Evolutionary conservation across 306 rosid species (phyloP), one percentile per base, ranked within the genome.

Genomic region (Rosa persica): DNA sequence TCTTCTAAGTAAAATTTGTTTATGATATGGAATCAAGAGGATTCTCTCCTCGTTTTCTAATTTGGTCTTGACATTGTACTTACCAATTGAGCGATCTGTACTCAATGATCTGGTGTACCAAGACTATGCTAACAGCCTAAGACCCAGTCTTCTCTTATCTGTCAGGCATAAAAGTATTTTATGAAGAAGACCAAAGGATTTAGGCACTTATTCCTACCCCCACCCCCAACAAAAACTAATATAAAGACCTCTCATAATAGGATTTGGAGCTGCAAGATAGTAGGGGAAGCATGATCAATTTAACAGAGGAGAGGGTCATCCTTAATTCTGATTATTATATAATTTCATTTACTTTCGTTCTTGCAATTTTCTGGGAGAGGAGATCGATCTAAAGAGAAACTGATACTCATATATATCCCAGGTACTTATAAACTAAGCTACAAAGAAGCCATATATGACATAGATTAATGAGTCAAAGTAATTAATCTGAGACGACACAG

Each of bases 401-500:
- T 62, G 67, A 12, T 25, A 22, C 34, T 60, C 67, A 12, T 25
- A 60, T 13, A 3, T 60, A 60, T 12, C 38, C 67, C 38, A 60
- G 67, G 67, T 60, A 60, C 17, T 25, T 12, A 60, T 25, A 60
- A 27, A 60, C 67, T 60, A 60, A 60, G 39, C 67, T 57, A 65
- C 23, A 65, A 36, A 65, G 44, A 16, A 30, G 6, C 42, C 67
- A 34, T 64, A 16, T 36, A 34, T 15, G 39, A 5, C 40, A 62
- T 62, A 62, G 7, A 34, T 16, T 13, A 15, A 34, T 64, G 69
- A 5, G 70, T 17, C 70, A 66, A 38, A 3, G 6, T 39, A 38
- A 8, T 17, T 17, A 17, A 38, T 19, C 43, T 66, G 15, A 62
- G 67, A 62, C 69, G 17, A 64, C 43, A 64, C 3, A 7, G n/a